Percentiles rank a stretch among this genome's conserved stretches.
phyloP scores from a whole-genome alignment of 2,329 filamentous ascomycete genomes.

The Fusarium transvaalense region DNA sequence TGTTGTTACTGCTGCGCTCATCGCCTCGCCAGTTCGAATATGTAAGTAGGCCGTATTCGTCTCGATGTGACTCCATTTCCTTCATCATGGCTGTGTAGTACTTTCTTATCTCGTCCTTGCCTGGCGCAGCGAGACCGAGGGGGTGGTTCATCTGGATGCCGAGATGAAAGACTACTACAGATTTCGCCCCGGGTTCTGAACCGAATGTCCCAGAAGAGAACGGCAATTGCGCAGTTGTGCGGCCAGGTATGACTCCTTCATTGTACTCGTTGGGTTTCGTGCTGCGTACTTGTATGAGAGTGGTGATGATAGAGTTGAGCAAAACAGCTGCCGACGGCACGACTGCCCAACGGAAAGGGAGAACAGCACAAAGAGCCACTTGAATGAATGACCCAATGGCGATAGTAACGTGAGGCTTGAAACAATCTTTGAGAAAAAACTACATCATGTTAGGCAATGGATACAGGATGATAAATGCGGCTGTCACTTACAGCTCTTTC shows the following conservation, averaged over 20 bases:
- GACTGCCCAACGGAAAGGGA: constrained; percentile 54
- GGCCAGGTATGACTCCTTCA: constrained; percentile 50
- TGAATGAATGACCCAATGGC: constrained; percentile 54
- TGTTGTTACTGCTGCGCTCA: constrained; percentile 56
- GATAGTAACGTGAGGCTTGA: constrained; percentile 52
- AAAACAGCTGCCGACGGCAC: constrained; percentile 51
- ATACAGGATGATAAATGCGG: background rate
- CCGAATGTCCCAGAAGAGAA: constrained; percentile 48
- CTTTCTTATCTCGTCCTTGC: constrained; percentile 54
- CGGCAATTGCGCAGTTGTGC: constrained; percentile 53
- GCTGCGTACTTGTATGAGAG: constrained; percentile 45
- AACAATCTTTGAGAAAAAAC: constrained; percentile 51
- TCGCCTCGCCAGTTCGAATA: constrained; percentile 57
- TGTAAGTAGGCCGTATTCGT: constrained; percentile 63
- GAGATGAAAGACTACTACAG: constrained; percentile 60
- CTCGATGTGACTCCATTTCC: constrained; percentile 53
- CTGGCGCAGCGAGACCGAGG: constrained; percentile 62
- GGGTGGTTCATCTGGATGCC: constrained; percentile 62
- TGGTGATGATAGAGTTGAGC: constrained; percentile 50
- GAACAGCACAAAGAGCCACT: constrained; percentile 48
- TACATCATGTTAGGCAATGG: constrained; percentile 10
- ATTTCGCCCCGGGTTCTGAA: constrained; percentile 45
- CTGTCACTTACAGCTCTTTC: constrained; percentile 38
- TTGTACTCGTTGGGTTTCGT: constrained; percentile 41
- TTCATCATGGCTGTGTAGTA: constrained; percentile 57